Evolutionary conservation across 306 rosid species (phyloP), one percentile per base, ranked within the genome.

Genomic region (Acacia confusa): DNA sequence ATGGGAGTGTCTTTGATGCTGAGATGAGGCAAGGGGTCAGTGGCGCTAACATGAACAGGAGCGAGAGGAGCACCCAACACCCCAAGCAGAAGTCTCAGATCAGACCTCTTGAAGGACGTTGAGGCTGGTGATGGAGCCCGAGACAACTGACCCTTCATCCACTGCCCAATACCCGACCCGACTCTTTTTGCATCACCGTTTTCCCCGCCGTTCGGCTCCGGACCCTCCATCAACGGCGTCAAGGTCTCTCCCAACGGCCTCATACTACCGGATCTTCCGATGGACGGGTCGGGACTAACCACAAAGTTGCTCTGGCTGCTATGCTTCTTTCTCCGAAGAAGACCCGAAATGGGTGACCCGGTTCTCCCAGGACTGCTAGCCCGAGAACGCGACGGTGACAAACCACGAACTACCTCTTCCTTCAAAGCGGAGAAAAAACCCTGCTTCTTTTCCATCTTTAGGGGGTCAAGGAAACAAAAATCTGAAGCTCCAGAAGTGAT

Each of bases 1-100:
- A 96, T 93, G 87, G 98, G 98, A 50, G 98, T 96, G 75, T 94
- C 92, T 76, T 96, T 96, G 82, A 96, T 91, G 84, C 97, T 91
- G 66, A 96, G 94, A 65, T 92, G 98, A 75, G 98, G 99, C 65
- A 93, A 66, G 12, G 99, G 98, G 78, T 93, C 97, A 44, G 88
- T 70, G 79, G 94, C 71, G 85, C 84, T 91, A 55, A 96, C 98
- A 84, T 91, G 92, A 65, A 92, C 79, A 1, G 99, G 99, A 2
- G 97, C 94, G 10, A 96, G 98, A 16, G 99, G 97, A 25, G 99
- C 98, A 6, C 92, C 99, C 99, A 96, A 92, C 5, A 96, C 99
- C 2, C 99, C 99, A 0, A 96, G 88, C 43, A 96, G 79, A 45
- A 96, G 94, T 70, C 98, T 89, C 90, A 96, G 93, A 90, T 96